Percentiles rank a stretch among this genome's conserved stretches.
phyloP scores from a whole-genome alignment of 1,284 basidiomycete genomes.

The Heterobasidion annosum region DNA sequence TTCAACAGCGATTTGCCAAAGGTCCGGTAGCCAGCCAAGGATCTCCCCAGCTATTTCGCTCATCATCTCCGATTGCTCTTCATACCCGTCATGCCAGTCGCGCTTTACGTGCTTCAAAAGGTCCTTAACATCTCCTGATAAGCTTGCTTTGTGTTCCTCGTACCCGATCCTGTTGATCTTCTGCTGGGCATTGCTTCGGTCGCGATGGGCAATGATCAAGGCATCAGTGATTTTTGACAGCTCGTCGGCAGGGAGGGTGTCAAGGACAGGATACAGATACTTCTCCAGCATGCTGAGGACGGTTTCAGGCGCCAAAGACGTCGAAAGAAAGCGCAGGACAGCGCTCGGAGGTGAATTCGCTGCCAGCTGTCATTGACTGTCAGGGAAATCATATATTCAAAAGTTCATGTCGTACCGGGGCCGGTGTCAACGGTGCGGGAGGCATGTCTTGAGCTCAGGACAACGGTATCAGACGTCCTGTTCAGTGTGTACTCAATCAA shows the following conservation, averaged over 20 bases:
- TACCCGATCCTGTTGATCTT: background rate
- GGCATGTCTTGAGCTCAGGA: too few relatives aligned
- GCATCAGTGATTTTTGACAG: background rate
- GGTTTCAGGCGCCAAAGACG: background rate
- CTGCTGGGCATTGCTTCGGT: background rate
- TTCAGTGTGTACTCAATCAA: too few relatives aligned
- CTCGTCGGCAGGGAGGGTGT: background rate
- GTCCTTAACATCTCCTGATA: background rate
- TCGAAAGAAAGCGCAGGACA: background rate
- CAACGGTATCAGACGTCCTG: too few relatives aligned
- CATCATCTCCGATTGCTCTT: background rate
- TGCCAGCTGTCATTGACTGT: too few relatives aligned
- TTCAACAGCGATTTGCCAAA: background rate
- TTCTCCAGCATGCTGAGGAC: background rate
- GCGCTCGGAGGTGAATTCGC: background rate
- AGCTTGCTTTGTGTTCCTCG: background rate
- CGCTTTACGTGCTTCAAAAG: background rate
- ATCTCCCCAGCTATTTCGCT: background rate
- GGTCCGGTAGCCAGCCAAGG: background rate
- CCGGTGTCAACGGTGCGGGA: too few relatives aligned
- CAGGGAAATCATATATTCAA: too few relatives aligned
- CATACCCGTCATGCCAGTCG: background rate
- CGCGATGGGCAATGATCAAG: background rate
- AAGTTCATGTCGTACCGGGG: too few relatives aligned
- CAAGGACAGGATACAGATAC: background rate